These are phyloP conservation scores for Quercus tomentella DNA, from an alignment of 331 rosid species.

Conservation along the genomic window DNA sequence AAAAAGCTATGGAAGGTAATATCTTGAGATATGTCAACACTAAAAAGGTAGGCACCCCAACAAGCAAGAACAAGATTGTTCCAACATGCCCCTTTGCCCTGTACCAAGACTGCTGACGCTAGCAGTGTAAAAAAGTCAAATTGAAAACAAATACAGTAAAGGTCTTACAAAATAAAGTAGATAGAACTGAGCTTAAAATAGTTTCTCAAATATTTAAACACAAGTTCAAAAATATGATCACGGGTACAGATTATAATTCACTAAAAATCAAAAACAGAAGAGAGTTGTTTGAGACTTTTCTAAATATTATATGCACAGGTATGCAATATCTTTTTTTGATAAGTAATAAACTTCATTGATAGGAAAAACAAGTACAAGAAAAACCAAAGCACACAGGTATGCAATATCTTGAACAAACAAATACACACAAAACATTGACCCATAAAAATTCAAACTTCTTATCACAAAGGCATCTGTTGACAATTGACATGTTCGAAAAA, in stretches of 20 bases:
- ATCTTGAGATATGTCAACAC: slow-evolving; percentile 16
- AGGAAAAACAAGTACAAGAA: too few species aligned
- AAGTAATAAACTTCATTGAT: too few species aligned
- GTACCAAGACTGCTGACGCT: neutral
- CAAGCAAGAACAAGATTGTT: neutral
- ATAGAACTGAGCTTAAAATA: neutral
- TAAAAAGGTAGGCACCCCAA: neutral
- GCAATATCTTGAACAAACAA: too few species aligned
- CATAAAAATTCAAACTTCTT: neutral
- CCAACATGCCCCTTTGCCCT: neutral
- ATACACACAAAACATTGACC: neutral
- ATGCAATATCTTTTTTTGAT: neutral
- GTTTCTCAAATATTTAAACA: neutral
- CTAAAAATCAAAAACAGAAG: neutral
- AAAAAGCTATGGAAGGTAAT: slow-evolving; percentile 9
- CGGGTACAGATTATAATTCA: neutral
- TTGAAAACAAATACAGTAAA: neutral
- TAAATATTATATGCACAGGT: neutral
- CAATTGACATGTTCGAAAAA: too few species aligned
- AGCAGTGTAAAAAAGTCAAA: neutral
- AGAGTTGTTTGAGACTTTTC: neutral
- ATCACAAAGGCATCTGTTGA: too few species aligned
- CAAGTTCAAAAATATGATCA: neutral
- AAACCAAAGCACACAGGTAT: too few species aligned
- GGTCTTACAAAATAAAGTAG: neutral